Evolutionary conservation across 2,329 filamentous ascomycete species (phyloP), one percentile per base, ranked within the genome.

Genomic region (Ophiostoma populinum): DNA sequence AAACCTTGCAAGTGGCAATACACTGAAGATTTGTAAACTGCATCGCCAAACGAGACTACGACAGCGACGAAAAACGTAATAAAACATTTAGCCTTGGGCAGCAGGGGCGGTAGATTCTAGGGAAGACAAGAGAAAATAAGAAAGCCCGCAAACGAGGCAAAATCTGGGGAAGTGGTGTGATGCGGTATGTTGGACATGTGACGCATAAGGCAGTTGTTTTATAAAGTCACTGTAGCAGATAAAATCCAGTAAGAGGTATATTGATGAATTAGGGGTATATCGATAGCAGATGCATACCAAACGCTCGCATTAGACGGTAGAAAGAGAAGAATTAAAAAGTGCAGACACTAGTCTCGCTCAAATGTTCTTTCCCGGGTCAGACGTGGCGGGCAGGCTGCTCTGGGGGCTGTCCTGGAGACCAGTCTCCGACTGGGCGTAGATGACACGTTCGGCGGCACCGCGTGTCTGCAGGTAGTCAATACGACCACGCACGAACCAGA

Each of bases 401-500:
- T 15, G n/a, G n/a, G n/a, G 17, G 15, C 27, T 17, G 33, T 21
- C n/a, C 22, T 34, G 24, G n/a, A 13, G 13, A 9, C 2, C 20
- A 20, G 36, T 29, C 22, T 34, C 39, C 15, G 26, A 21, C 18
- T 40, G 24, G 9, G 39, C 39, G 9, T 35, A 33, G 16, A 40
- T 41, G 26, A 41, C 30, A 7, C 40, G 31, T 20, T 35, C 24
- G 9, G 24, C 28, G 10, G 37, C 20, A 7, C 24, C 28, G 6
- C 21, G 27, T 6, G 40, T 37, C 24, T 38, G 35, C 30, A 42
- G 29, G 27, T 42, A 43, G 26, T 39, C 35, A 15, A 5, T 11
- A 2, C 32, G 30, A 13, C 42, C 42, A 15, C 37, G 40, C n/a
- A 43, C n/a, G 22, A 43, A 36, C 42, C 42, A 43, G 18, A 43